Conservation (phyloP, 1,139 yeast genomes). For the Taphrina flavorubra region DNA sequence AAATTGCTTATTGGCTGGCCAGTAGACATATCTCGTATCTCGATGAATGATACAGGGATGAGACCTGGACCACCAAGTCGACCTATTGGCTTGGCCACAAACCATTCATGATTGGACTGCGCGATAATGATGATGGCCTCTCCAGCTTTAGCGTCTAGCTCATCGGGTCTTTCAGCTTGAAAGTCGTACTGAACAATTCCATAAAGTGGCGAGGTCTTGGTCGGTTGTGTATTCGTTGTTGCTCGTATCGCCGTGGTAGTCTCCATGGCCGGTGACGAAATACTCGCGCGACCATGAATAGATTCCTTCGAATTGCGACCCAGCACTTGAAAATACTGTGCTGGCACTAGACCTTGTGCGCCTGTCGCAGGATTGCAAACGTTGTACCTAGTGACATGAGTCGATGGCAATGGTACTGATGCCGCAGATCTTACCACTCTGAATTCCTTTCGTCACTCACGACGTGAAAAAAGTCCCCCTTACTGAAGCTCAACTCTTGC, state of each 20-base stretch:
- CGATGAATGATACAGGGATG: conserved; percentile 89
- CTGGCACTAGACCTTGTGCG: conserved; percentile 84
- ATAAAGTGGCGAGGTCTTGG: conserved; percentile 55
- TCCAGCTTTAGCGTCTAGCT: conserved; percentile 79
- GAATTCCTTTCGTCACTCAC: conserved; percentile 64
- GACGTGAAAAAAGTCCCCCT: conserved; percentile 91
- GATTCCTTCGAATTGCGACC: conserved; percentile 45
- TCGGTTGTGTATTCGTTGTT: not conserved
- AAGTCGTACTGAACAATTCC: conserved; percentile 80
- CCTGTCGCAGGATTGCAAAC: conserved; percentile 86
- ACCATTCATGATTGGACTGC: conserved; percentile 96
- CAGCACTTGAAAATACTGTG: conserved; percentile 78
- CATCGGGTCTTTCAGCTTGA: conserved; percentile 87
- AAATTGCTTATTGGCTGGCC: conserved; percentile 60
- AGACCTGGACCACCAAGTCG: conserved; percentile 96
- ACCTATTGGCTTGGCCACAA: conserved; percentile 94
- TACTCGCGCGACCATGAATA: not conserved
- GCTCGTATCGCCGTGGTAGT: not conserved
- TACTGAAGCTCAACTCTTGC: conserved; percentile 75
- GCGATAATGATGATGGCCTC: conserved; percentile 93
- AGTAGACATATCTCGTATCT: conserved; percentile 76
- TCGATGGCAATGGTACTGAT: not conserved
- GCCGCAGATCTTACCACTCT: conserved; percentile 59
- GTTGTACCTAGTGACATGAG: conserved; percentile 71
- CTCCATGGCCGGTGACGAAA: not conserved